phyloP scores from a whole-genome alignment of 2,329 filamentous ascomycete species.

The Fusarium sp. region DNA sequence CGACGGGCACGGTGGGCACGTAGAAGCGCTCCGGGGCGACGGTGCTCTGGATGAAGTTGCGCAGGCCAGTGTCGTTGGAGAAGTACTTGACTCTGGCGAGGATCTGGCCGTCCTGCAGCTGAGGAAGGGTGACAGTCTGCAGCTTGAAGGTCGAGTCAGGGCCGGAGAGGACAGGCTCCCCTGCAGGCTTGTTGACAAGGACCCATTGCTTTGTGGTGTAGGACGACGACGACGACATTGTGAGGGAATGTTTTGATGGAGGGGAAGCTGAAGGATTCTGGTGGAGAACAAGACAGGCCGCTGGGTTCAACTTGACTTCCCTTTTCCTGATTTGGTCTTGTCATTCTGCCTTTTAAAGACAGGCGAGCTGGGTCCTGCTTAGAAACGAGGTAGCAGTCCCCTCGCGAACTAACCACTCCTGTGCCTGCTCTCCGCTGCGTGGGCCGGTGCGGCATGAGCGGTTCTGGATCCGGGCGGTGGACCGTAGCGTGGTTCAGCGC shows the following conservation, averaged over 20 bases:
- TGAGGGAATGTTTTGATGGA: constrained; percentile 9
- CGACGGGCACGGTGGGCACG: constrained; percentile 45
- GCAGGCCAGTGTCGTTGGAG: constrained; percentile 46
- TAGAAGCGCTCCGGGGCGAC: constrained; percentile 46
- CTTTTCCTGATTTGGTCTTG: constrained; percentile 1
- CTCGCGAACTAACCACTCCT: constrained; percentile 20
- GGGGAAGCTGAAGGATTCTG: constrained; percentile 2
- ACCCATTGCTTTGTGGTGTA: constrained; percentile 49
- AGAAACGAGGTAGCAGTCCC: neutral
- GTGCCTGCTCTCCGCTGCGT: constrained; percentile 10
- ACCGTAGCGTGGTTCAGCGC: neutral
- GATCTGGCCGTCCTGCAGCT: constrained; percentile 44
- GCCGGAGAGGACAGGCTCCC: constrained; percentile 42
- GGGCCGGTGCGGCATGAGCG: constrained; percentile 21
- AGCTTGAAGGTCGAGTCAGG: constrained; percentile 46
- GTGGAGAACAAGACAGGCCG: constrained; percentile 1
- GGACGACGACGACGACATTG: constrained; percentile 36
- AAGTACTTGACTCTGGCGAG: constrained; percentile 46
- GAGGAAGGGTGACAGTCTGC: constrained; percentile 40
- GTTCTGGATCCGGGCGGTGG: constrained; percentile 18
- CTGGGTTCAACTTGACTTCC: neutral
- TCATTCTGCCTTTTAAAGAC: constrained; percentile 15
- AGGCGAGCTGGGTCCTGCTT: constrained; percentile 20
- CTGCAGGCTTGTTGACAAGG: constrained; percentile 44
- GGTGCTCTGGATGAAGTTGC: constrained; percentile 47